Evolutionary conservation across 805 yeast genomes (phyloP).

Genomic region (Yarrowia deformans): DNA sequence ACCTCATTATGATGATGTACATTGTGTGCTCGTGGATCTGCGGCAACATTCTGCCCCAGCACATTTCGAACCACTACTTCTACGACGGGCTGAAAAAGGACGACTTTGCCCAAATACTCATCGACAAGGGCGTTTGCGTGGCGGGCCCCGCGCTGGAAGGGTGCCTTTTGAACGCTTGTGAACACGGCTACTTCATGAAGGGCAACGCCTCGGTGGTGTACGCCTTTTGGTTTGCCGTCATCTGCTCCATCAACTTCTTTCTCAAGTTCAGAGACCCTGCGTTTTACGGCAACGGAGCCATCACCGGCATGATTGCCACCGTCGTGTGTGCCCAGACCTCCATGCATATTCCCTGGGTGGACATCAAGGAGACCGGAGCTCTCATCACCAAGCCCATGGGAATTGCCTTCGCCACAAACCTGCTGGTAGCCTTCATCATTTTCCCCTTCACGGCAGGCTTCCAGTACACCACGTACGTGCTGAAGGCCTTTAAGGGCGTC

Average conservation of each 20-base stretch:
- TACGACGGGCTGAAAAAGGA: conserved; percentile 40
- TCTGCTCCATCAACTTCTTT: conserved; percentile 25
- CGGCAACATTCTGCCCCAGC: conserved; percentile 19
- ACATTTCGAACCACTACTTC: conserved; percentile 20
- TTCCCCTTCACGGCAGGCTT: conserved; percentile 47
- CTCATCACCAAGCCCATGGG: conserved; percentile 45
- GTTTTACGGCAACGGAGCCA: conserved; percentile 44
- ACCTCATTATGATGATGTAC: conserved; percentile 23
- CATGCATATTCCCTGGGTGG: conserved; percentile 44
- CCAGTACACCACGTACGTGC: conserved; percentile 42
- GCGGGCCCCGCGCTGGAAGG: conserved; percentile 30
- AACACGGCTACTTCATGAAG: conserved; percentile 19
- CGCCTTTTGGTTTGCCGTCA: conserved; percentile 33
- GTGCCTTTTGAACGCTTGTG: conserved; percentile 19
- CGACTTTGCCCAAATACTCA: conserved; percentile 37
- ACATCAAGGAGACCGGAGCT: conserved; percentile 42
- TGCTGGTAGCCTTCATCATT: conserved; percentile 44
- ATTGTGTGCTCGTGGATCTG: conserved; percentile 38
- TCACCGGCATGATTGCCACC: conserved; percentile 44
- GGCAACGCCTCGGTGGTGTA: conserved; percentile 28
- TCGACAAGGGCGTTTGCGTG: conserved; percentile 17
- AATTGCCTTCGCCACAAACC: conserved; percentile 44
- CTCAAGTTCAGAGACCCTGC: conserved; percentile 37
- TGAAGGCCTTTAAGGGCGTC: conserved; percentile 41
- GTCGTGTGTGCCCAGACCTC: conserved; percentile 42